Base-by-base conservation (phyloP, 345 rosid genomes). In the Euphorbia pulcherrima region DNA sequence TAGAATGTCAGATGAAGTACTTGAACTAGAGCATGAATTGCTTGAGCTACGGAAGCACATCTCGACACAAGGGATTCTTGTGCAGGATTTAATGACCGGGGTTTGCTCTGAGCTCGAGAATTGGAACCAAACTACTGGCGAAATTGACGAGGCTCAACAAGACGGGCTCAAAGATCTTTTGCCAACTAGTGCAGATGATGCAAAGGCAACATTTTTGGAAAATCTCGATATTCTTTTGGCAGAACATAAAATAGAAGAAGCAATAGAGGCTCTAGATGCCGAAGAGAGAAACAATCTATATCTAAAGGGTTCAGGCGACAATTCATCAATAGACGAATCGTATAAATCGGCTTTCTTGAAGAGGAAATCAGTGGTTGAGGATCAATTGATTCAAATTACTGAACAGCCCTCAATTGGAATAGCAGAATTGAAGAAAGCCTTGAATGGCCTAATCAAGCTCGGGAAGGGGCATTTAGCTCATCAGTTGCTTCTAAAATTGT, bases 1-100 rank as follows among this genome's bases (percentile, higher is more conserved):
- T 80, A 94, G 99, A 79, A 71, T 94, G 76, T 84, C 96, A 35
- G 99, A 94, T 78, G 99, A 94, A 85, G 96, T 89, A 4, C 89
- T 83, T 68, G 99, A 94, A 72, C 83, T 84, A 90, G 84, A 94
- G 83, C 97, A 91, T n/a, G 99, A 94, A 77, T 72, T 91, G 74
- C 83, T 75, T 71, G 97, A 94, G 76, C 72, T 94, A 78, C 83
- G 71, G 68, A 94, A 89, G 81, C 95, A 86, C 79, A 88, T 94
- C 51, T 94, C 97, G 62, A 83, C 91, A 3, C 97, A 91, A 75
- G 82, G 95, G 71, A 84, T 91, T 69, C 80, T 89, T 74, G 94
- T 93, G 68, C 96, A 88, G 72, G 97, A 89, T 78, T 73, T 91
- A 75, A 88, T 88, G 95, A 79, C 86, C 17, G 97, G 94, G 69